Base-by-base conservation (phyloP, 2,329 filamentous ascomycete species). In the Cladophialophora psammophila region DNA sequence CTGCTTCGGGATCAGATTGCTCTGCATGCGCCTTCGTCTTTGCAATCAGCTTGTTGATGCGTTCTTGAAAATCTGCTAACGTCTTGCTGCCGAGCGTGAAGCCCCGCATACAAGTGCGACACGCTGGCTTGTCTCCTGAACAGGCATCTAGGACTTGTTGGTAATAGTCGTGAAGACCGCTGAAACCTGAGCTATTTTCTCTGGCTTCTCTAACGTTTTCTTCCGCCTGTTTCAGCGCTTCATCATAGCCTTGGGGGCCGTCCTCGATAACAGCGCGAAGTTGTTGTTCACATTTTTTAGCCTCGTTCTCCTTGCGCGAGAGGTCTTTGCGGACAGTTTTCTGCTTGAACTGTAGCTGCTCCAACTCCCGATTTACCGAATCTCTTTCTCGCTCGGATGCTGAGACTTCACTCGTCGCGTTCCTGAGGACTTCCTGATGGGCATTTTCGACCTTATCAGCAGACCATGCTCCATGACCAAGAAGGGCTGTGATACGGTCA, bases 281-380 rank as follows among this genome's bases (percentile, higher is more conserved):
- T 31, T 87, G 84, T 42, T 85, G 80, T 67, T 91, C 86, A 75
- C 87, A 90, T 35, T 82, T 82, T 42, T 87, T 81, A 50, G 87
- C 82, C 66, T 93, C 90, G 35, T 85, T 80, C 13, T 86, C 82
- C 71, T 90, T 90, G 74, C 87, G 87, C 71, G 85, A 87, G 32
- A 90, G 81, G 12, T 86, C 87, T n/a, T 88, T 87, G 53, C 87
- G 88, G 31, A 85, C 80, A 55, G 84, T 89, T 54, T 88, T 89
- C 38, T 96, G 81, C 73, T 88, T 89, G 77, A 88, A 93, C 68
- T 93, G 90, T 10, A 93, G 80, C 71, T 94, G 90, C 74, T 92
- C 90, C 35, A 94, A 84, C 73, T 94, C 91, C 71, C 91, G 87
- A 70, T 86, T 87, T 2, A 87, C 84, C 45, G 86, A 85, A 66